These are phyloP conservation scores for Fusarium sp. DNA, from an alignment of 2,329 filamentous ascomycete species.

Conservation along the genomic window DNA sequence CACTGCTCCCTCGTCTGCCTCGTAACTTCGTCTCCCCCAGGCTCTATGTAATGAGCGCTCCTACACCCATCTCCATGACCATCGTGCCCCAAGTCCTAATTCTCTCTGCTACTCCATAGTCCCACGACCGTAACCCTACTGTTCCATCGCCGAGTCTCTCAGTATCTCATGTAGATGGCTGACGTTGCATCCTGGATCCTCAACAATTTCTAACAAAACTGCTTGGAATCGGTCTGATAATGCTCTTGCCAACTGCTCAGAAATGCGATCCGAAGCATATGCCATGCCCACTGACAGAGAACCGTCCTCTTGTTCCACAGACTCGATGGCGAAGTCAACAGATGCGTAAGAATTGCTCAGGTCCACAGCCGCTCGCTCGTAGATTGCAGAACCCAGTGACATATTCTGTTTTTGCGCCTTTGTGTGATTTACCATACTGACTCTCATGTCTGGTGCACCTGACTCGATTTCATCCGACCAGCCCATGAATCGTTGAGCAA, in stretches of 20 bases:
- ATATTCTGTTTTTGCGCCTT: slow-evolving; percentile 2
- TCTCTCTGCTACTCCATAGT: not conserved
- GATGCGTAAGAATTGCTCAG: slow-evolving; percentile 3
- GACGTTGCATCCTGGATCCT: not conserved
- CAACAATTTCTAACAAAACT: not conserved
- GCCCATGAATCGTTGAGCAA: slow-evolving; percentile 5
- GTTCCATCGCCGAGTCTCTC: not conserved
- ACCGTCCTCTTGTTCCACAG: slow-evolving; percentile 1
- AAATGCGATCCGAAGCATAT: slow-evolving; percentile 10
- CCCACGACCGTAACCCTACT: not conserved
- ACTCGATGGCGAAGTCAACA: slow-evolving; percentile 7
- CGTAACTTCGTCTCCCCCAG: too few relatives aligned
- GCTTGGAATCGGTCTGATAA: not conserved
- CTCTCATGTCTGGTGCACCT: slow-evolving; percentile 1
- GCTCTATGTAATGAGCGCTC: not conserved
- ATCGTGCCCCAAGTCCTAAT: not conserved
- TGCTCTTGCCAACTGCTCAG: not conserved
- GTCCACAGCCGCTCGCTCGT: not conserved
- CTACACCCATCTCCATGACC: not conserved
- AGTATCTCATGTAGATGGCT: not conserved
- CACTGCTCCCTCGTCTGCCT: too few relatives aligned
- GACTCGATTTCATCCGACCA: not conserved
- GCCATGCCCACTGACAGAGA: slow-evolving; percentile 1
- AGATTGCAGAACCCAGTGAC: not conserved
- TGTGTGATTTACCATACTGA: slow-evolving; percentile 7